Evolutionary conservation across 805 yeast genomes (phyloP), one percentile per base, ranked within the genome.

Genomic region (Zygosaccharomyces bailii): DNA sequence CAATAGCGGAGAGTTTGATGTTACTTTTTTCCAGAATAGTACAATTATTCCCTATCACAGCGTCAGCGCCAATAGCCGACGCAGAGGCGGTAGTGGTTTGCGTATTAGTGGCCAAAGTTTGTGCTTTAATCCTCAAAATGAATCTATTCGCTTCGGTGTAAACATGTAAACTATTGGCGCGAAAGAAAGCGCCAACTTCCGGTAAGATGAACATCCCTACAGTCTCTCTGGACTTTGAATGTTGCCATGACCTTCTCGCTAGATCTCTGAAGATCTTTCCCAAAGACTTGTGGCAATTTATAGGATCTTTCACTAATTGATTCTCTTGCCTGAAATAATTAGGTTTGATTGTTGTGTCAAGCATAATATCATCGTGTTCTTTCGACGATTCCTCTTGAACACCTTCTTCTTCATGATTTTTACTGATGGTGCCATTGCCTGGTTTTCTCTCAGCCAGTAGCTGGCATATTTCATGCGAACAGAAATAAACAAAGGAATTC

Each of bases 191-290:
- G 9, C 84, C 78, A 47, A 80, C 78, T 21, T 75, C 70, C 3
- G 96, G 96, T 20, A 90, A 61, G 18, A 82, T 74, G 50, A 84
- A 76, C 54, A 91, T 70, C 3, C 84, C 84, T 13, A 93, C 76
- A 0, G 82, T 76, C 44, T 81, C 86, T 50, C 72, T 72, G 7
- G 65, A 60, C 4, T 59, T 55, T 0, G 84, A 72, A 60, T 89
- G 96, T 55, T 76, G 78, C 99, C 99, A 93, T 1, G 96, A 83
- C 51, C 95, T 78, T 65, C 98, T 78, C 2, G 95, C 95, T 46
- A 91, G 67, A 58, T 89, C 96, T 58, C 98, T 78, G 33, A 89
- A 76, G 18, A 90, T 73, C 58, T 85, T 85, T 17, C 76, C 75
- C 29, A 81, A 67, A 4, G 88, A 73, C 51, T 79, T 73, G 46